Evolutionary conservation across 257 asterid species (phyloP), one percentile per base, ranked within the genome.

Genomic region (Rehmannia glutinosa): DNA sequence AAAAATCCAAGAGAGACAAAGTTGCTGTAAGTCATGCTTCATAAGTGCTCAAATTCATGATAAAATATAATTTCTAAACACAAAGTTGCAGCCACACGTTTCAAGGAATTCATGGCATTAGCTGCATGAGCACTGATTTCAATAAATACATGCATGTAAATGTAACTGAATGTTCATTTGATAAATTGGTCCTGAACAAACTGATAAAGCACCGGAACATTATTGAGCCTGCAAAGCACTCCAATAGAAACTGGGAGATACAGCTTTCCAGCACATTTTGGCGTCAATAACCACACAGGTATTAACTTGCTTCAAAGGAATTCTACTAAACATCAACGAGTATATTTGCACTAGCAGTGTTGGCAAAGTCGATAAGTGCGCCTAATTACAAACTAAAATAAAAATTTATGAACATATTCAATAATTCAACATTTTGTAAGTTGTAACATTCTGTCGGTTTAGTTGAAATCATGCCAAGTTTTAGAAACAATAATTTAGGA

Each of bases 81-180:
- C 63, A 68, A 49, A 11, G 66, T 23, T 33, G 53, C 66, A 43
- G 51, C n/a, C 15, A 41, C 47, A n/a, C n/a, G n/a, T n/a, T n/a
- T n/a, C n/a, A n/a, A n/a, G n/a, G n/a, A n/a, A n/a, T n/a, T n/a
- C n/a, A 12, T 41, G 47, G 6, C 47, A 10, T 41, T 41, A 41
- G 47, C 47, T 9, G 19, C 16, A 41, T n/a, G n/a, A n/a, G n/a
- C n/a, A 39, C 11, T 20, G 24, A 47, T 16, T 47, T 20, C 54
- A 16, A 39, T 24, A 62, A 38, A 23, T 1, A 6, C 43, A 24
- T 45, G 16, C 17, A 62, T 25, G 41, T 23, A 13, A 43, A 10
- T n/a, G 3, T 28, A 30, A 62, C 42, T 45, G 43, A 46, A 63
- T n/a, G 30, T 46, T 63, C 30, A 36, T 45, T 25, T 45, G 19